Evolutionary conservation across 805 yeast species (phyloP).

Genomic region (Candida sakaeoensis): DNA sequence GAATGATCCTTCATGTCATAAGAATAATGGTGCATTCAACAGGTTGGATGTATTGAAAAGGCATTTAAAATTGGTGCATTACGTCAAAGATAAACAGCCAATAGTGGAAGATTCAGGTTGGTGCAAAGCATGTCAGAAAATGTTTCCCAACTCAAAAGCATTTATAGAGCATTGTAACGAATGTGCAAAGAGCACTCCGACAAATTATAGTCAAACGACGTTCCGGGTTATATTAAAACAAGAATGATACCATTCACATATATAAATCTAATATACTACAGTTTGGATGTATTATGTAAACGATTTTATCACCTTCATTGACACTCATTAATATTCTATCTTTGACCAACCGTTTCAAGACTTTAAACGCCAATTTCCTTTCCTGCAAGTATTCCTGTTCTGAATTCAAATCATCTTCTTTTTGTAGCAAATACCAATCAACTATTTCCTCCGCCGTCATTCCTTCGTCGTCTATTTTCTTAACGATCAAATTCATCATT

Average conservation of each 20-base stretch:
- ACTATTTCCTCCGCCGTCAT: slow-evolving; percentile 64
- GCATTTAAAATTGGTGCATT: slow-evolving; percentile 68
- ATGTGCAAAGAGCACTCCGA: slow-evolving; percentile 45
- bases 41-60: slow-evolving; percentile 72
- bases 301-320: slow-evolving; percentile 25
- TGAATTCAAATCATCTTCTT: slow-evolving; percentile 64
- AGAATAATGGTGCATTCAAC: slow-evolving; percentile 72
- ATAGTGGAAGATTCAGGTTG: slow-evolving; percentile 43
- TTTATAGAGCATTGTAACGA: slow-evolving; percentile 64
- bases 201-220: slow-evolving; percentile 17
- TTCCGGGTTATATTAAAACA: slow-evolving; percentile 5
- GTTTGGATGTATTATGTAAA: slow-evolving; percentile 66
- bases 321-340: slow-evolving; percentile 75
- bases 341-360: slow-evolving; percentile 75
- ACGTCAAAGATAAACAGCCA: slow-evolving; percentile 44
- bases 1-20: slow-evolving; percentile 65
- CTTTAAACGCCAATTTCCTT: slow-evolving; percentile 69
- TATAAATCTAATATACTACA: slow-evolving; percentile 72
- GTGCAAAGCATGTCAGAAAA: slow-evolving; percentile 61
- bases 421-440: slow-evolving; percentile 76
- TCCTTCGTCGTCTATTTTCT: slow-evolving; percentile 60
- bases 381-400: slow-evolving; percentile 73
- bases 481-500: slow-evolving; percentile 77
- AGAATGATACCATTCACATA: slow-evolving; percentile 18
- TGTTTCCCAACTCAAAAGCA: slow-evolving; percentile 50